Base-by-base conservation (phyloP, 2,329 filamentous ascomycete genomes). In the Allantophomopsis cytisporea region DNA sequence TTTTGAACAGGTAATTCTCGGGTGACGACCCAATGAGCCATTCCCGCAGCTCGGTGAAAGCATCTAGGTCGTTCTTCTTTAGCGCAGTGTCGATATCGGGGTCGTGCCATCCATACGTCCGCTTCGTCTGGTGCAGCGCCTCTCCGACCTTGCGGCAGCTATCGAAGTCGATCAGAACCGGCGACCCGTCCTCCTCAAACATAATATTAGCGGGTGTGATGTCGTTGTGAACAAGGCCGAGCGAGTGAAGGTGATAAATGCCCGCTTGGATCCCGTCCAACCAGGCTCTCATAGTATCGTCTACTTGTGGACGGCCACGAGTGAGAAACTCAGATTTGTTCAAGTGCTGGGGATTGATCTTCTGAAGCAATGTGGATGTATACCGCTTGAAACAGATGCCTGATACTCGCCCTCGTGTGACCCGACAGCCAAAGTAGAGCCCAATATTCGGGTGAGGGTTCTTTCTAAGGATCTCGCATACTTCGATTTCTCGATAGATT, bases 151-250 rank as follows among this genome's bases (percentile, higher is more conserved):
- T 41, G 18, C 49, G 48, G 46, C 50, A 56, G 42, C 47, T 50
- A 44, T 50, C 54, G 17, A 59, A 57, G 45, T 58, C 50, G 12
- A 53, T 48, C 6, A 57, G 45, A 42, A 57, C 38, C 14, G 50
- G 38, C 11, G 14, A 46, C 10, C 41, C 43, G 6, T 52, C 46
- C 11, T 52, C 42, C 15, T 49, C 47, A 18, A 56, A 38, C 49
- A 57, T 53, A 23, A 58, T 52, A 35, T 54, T 57, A n/a, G 39
- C 39, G 14, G 51, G 52, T 16, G 51, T 57, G 16, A 59, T 47
- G 36, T 58, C 50, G 33, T 54, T 54, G 43, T 57, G 50, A 12
- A 54, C 47, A 37, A 54, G 34, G 11, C 48, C 44, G 28, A 57
- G 43, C 14, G 44, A 49, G 31, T 57, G 51, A 10, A 59, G 44